Evolutionary conservation across 768 basidiomycete genomes (phyloP), one percentile per base, ranked within the genome.

Genomic region (Lenzites betulinus): DNA sequence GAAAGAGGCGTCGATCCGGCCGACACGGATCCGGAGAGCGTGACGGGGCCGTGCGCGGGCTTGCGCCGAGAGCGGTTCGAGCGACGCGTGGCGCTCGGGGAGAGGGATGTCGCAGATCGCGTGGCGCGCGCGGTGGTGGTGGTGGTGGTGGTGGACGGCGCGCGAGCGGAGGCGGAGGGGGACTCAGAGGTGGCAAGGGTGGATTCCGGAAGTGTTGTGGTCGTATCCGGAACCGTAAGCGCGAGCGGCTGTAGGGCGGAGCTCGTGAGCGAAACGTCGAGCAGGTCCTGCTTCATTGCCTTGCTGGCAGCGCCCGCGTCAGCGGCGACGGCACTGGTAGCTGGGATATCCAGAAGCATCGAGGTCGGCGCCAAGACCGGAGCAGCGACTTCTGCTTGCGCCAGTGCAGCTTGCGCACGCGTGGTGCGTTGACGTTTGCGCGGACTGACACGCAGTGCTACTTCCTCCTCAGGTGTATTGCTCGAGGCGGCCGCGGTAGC

Each of bases 381-480:
- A 22, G 38, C 38, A 30, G 38, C 47, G 7, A 26, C 38, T 2
- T n/a, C 47, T 33, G 48, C 55, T 26, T 57, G 55, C 25, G 55
- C 55, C 1, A 50, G 38, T 1, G 55, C 47, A 9, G 48, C 55
- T 15, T 57, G 55, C 13, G 55, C 55, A n/a, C 55, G 55, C 26
- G 55, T 57, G 30, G 62, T 63, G 11, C 62, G 51, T 18, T 58
- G 43, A 28, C 62, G 62, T 52, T 63, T 63, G 47, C 57, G 56
- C 12, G 61, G 51, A 22, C 38, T 47, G 23, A 47, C 52, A 23
- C 54, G 39, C 22, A 42, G 30, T 23, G 52, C 46, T 20, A 20
- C 52, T 1, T 43, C 46, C 1, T 54, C 53, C 3, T 50, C 53
- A 11, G 36, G 22, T 3, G 43, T 28, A 12, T 33, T 39, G 1